These are phyloP conservation scores for Apiosordaria backusii DNA, from an alignment of 495 filamentous ascomycete genomes.

Conservation along the genomic window DNA sequence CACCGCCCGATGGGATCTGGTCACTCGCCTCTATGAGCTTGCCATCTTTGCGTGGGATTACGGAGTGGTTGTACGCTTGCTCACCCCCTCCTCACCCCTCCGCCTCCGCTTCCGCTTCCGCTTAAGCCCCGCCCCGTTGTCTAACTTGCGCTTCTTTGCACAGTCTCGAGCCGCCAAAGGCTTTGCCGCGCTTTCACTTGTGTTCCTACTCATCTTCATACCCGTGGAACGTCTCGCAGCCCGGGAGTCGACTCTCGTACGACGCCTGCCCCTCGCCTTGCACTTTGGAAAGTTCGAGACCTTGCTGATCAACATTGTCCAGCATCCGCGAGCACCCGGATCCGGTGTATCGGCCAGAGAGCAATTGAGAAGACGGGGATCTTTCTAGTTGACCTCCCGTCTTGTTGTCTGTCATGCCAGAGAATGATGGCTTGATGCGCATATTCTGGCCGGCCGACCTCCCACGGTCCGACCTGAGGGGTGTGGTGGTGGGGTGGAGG, in stretches of 20 bases:
- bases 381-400: conserved; percentile 62
- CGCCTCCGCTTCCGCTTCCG: neutral
- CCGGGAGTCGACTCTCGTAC: conserved; percentile 45
- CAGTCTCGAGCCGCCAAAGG: conserved; percentile 45
- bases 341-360: conserved; percentile 91
- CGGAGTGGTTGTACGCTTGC: conserved; percentile 81
- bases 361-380: conserved; percentile 89
- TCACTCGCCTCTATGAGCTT: conserved; percentile 91
- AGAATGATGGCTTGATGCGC: conserved; percentile 93
- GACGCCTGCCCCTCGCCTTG: conserved; percentile 13
- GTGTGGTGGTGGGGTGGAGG: conserved; percentile 90
- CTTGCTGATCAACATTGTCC: conserved; percentile 21
- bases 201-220: conserved; percentile 44
- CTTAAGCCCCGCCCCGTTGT: neutral
- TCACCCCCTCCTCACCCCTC: neutral
- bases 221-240: conserved; percentile 47
- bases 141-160: neutral
- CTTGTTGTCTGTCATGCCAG: conserved; percentile 62
- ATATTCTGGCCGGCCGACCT: conserved; percentile 97
- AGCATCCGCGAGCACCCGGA: conserved; percentile 82
- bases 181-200: conserved; percentile 39
- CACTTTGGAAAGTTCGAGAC: conserved; percentile 4
- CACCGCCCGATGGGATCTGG: conserved; percentile 96
- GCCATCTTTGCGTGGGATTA: conserved; percentile 97
- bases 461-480: conserved; percentile 63